Evolutionary conservation across 192 early-diverging fungal genomes (phyloP), one percentile per base, ranked within the genome.

Genomic region (Linnemannia elongata): DNA sequence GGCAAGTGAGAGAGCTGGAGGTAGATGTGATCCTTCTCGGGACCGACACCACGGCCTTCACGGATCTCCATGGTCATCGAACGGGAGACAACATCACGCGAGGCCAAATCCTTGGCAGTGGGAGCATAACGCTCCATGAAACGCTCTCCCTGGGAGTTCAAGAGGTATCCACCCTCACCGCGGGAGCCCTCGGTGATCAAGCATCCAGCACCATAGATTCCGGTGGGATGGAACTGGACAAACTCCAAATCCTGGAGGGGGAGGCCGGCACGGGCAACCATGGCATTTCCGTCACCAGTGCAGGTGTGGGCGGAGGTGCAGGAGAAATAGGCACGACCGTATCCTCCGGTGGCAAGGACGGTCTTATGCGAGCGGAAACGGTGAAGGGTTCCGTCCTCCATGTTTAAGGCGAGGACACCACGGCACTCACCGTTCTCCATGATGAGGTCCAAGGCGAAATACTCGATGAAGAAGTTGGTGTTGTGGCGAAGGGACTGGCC

Each of bases 41-140:
- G 94, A 60, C 97, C 97, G 63, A 98, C 97, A 91, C 98, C 98
- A 83, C 98, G 96, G 74, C 98, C 98, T 72, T 98, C 97, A 66
- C 96, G 93, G 91, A 99, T 98, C 91, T 99, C 98, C 87, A 99
- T 93, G 60, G 98, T 99, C 97, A 99, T 98, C 69, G 96, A 96
- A 77, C 98, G 96, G 66, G 97, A 97, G n/a, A 99, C 97, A 69
- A 99, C 98, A 82, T 99, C 98, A 87, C 97, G 95, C 54, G 97
- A 97, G n/a, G 98, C 97, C 71, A 99, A 90, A 92, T 99, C 98
- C 93, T 97, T 97, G 85, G 98, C 98, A 36, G 96, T 98, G 69
- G 98, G 98, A 70, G 98, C 97, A 89, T 99, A 99, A 88, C 98
- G 94, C 92, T 98, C 98, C 98, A 99, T 99, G 93, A 99, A 99